A percentile compares a stretch with the other conserved stretches of the same genome.
phyloP scores from a whole-genome alignment of 345 rosid species.

The Gossypium rotundifolium region DNA sequence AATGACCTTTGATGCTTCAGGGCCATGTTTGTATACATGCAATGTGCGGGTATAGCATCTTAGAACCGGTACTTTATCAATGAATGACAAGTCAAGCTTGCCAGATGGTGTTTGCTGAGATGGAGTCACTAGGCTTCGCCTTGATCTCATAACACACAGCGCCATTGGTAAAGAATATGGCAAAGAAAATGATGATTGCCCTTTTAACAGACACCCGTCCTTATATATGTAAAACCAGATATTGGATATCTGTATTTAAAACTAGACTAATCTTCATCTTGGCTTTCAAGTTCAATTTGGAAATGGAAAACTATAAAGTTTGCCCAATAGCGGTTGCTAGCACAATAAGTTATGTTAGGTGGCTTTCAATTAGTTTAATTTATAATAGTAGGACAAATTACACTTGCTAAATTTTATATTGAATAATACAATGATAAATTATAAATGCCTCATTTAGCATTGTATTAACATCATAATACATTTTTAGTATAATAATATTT shows the following conservation, averaged over 20 bases:
- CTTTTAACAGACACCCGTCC: not conserved
- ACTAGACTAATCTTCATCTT: constrained; percentile 6
- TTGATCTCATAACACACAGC: constrained; percentile 29
- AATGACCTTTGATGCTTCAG: constrained; percentile 36
- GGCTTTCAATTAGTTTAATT: not conserved
- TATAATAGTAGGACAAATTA: no score
- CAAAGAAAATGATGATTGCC: not conserved
- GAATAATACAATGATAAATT: no score
- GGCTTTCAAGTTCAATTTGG: constrained; percentile 20
- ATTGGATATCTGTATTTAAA: not conserved
- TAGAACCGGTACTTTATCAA: constrained; percentile 42
- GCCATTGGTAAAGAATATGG: constrained; percentile 22
- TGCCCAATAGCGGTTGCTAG: not conserved
- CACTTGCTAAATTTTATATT: no score
- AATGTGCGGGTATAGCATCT: constrained; percentile 50
- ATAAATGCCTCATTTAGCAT: no score
- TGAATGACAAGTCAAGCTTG: constrained; percentile 37
- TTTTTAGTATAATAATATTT: no score
- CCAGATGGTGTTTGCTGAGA: constrained; percentile 29
- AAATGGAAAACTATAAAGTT: constrained; percentile 2
- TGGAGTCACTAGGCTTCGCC: constrained; percentile 31
- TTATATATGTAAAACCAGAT: constrained; percentile 3
- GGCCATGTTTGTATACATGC: constrained; percentile 39
- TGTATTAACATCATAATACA: no score
- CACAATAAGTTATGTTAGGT: not conserved